Percentiles rank a stretch among this genome's conserved stretches.
Evolutionary conservation across 768 basidiomycete species (phyloP).

Genomic region (Mycena floridula): DNA sequence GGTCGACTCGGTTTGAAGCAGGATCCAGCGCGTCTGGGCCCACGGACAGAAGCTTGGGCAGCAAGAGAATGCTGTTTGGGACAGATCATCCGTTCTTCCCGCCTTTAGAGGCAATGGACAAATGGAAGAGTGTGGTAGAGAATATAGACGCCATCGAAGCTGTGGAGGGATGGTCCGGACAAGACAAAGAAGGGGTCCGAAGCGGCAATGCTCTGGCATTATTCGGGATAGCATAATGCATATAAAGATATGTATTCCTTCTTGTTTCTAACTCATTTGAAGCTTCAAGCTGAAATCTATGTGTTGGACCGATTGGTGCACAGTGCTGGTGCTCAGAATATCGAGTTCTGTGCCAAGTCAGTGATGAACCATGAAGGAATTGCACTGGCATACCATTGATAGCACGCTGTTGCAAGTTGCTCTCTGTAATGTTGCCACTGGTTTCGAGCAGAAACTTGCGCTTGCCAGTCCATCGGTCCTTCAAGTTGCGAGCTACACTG

Average conservation of each 20-base stretch:
- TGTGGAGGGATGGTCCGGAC: constrained; percentile 54
- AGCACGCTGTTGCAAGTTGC: constrained; percentile 72
- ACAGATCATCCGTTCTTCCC: constrained; percentile 93
- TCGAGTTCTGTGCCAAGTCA: constrained; percentile 69
- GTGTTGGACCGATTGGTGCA: constrained; percentile 89
- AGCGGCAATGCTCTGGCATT: constrained; percentile 70
- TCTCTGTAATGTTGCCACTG: constrained; percentile 91
- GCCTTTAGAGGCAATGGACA: constrained; percentile 58
- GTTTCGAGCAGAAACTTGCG: constrained; percentile 88
- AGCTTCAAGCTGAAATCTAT: constrained; percentile 98
- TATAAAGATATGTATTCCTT: constrained; percentile 2
- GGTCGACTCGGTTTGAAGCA: constrained; percentile 44
- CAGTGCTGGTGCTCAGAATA: constrained; percentile 85
- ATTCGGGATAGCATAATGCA: constrained; percentile 41
- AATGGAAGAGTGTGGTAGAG: constrained; percentile 82
- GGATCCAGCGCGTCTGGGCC: constrained; percentile 19
- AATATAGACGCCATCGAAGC: constrained; percentile 75
- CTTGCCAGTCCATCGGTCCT: constrained; percentile 73
- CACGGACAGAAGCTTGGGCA: constrained; percentile 40
- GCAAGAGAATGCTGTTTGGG: constrained; percentile 66
- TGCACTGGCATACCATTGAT: constrained; percentile 59
- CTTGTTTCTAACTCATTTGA: constrained; percentile 47
- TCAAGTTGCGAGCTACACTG: constrained; percentile 61
- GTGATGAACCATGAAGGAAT: not conserved
- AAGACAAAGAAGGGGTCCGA: constrained; percentile 57